Percentiles rank a stretch among this genome's conserved stretches.
phyloP scores from a whole-genome alignment of 2,329 filamentous ascomycete species.

The Chaetomiaceae sp. region DNA sequence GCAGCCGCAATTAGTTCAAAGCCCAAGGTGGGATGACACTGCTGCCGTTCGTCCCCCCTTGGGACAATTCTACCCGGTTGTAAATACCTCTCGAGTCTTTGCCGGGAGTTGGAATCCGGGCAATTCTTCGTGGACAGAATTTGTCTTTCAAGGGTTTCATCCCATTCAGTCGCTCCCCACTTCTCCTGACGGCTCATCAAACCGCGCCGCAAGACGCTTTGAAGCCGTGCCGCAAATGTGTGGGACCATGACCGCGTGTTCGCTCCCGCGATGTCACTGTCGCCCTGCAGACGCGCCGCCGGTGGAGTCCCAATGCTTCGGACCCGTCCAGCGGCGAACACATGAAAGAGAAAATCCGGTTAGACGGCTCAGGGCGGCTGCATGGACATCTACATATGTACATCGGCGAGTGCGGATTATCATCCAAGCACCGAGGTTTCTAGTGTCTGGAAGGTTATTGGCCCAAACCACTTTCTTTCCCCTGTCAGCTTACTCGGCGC shows the following conservation, averaged over 20 bases:
- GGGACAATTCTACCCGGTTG: background rate
- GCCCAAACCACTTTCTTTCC: background rate
- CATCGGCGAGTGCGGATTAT: too few relatives aligned
- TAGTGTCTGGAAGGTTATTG: too few relatives aligned
- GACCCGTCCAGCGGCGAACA: background rate
- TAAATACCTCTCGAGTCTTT: background rate
- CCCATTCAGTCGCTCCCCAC: background rate
- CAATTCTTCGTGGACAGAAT: too few relatives aligned
- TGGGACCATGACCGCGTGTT: background rate
- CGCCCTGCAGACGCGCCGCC: background rate
- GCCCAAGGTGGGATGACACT: background rate
- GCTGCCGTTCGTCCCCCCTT: background rate
- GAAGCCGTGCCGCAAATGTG: conserved; percentile 3
- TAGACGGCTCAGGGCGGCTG: too few relatives aligned
- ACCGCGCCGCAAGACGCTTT: background rate
- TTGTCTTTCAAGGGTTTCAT: too few relatives aligned
- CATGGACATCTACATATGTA: too few relatives aligned
- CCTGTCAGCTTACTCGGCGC: background rate
- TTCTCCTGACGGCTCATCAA: background rate
- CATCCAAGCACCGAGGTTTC: too few relatives aligned
- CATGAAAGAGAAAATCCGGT: background rate
- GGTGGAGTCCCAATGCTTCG: background rate
- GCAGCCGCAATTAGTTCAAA: background rate
- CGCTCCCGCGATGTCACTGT: background rate
- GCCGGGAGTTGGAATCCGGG: too few relatives aligned